Conservation (phyloP, 116 monocot species). For the Zostera marina region DNA sequence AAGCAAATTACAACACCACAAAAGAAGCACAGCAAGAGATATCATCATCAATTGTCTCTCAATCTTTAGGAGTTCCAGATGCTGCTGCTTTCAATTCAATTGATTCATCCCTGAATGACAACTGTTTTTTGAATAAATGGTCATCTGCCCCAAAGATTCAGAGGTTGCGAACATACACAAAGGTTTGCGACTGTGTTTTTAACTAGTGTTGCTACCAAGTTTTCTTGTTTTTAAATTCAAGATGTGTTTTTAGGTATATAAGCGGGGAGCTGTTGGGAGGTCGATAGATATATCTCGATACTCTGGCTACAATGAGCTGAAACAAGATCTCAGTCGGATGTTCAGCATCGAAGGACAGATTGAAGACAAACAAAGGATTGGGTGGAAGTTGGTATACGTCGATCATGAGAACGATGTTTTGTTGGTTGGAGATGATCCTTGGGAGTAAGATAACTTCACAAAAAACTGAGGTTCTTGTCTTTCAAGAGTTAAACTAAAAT, state of each 20-base stretch:
- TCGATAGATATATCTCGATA: slow-evolving; percentile 68
- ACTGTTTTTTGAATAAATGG: slow-evolving; percentile 50
- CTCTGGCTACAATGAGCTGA: slow-evolving; percentile 68
- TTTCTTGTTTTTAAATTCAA: background rate
- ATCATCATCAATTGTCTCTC: slow-evolving; percentile 71
- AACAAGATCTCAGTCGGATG: slow-evolving; percentile 66
- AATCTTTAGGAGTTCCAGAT: slow-evolving; percentile 67
- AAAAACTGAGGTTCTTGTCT: background rate
- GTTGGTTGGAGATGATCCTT: slow-evolving; percentile 84
- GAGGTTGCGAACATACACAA: slow-evolving; percentile 66
- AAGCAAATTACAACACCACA: slow-evolving; percentile 24
- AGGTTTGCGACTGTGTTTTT: slow-evolving; percentile 37
- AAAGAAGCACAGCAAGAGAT: slow-evolving; percentile 70
- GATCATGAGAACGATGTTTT: slow-evolving; percentile 81
- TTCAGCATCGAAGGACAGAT: slow-evolving; percentile 85
- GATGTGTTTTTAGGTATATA: slow-evolving; percentile 38
- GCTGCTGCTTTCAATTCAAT: slow-evolving; percentile 61
- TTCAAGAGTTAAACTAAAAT: background rate
- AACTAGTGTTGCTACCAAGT: background rate
- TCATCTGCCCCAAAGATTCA: slow-evolving; percentile 29
- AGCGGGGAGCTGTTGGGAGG: slow-evolving; percentile 82
- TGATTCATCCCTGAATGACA: slow-evolving; percentile 50
- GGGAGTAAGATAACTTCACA: slow-evolving; percentile 61
- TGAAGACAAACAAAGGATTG: slow-evolving; percentile 53
- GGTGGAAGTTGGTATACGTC: slow-evolving; percentile 85